Conservation (phyloP, 352 stramenopile species). For the Phytophthora pisi region DNA sequence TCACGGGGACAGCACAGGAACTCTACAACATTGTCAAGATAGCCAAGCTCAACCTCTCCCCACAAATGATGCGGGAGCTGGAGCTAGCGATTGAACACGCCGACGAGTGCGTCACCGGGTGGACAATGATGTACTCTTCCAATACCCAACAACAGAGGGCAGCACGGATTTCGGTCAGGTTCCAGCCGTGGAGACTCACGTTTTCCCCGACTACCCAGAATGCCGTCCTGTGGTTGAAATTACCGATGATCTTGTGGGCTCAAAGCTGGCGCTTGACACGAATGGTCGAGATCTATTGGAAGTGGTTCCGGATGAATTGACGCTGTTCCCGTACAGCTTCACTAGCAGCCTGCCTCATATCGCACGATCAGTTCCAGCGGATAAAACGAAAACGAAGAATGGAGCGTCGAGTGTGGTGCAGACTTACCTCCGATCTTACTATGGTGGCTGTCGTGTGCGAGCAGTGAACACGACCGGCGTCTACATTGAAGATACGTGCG, state of each 20-base stretch:
- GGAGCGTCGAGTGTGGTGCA: slow-evolving; percentile 8
- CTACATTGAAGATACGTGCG: slow-evolving; percentile 20
- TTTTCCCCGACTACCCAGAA: slow-evolving; percentile 7
- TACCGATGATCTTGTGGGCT: neutral
- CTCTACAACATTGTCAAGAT: slow-evolving; percentile 19
- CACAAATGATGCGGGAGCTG: slow-evolving; percentile 20
- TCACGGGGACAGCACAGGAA: slow-evolving; percentile 26
- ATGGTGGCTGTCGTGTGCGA: slow-evolving; percentile 24
- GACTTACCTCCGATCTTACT: slow-evolving; percentile 20
- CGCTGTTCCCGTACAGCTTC: slow-evolving; percentile 29
- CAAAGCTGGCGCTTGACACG: slow-evolving; percentile 10
- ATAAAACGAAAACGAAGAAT: slow-evolving; percentile 5
- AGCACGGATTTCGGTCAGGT: neutral
- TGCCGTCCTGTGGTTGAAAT: slow-evolving; percentile 3
- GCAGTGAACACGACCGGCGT: slow-evolving; percentile 22
- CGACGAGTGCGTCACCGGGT: slow-evolving; percentile 1
- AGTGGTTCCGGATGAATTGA: slow-evolving; percentile 15
- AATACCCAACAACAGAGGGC: neutral
- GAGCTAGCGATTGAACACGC: slow-evolving; percentile 10
- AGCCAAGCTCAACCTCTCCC: slow-evolving; percentile 17
- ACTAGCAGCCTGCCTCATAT: slow-evolving; percentile 11
- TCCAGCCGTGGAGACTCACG: neutral
- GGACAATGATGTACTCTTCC: slow-evolving; percentile 21
- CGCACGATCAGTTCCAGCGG: neutral
- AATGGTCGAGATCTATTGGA: slow-evolving; percentile 7